Conservation (phyloP, 2,329 filamentous ascomycete genomes). For the Pezicula carpinea region DNA sequence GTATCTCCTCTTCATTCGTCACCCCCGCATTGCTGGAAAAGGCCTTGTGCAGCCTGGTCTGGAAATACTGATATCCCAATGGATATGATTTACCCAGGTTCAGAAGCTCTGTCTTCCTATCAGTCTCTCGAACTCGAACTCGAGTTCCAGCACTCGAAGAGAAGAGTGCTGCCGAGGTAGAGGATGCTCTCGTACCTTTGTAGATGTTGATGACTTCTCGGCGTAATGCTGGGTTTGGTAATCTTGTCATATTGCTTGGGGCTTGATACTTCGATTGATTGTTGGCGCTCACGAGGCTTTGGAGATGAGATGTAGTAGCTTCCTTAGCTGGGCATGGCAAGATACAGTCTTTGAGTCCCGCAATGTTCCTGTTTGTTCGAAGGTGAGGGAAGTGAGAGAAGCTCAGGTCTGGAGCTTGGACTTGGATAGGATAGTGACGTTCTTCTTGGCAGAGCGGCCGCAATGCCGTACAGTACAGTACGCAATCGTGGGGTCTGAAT, state of each 20-base stretch:
- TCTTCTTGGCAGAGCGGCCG: neutral
- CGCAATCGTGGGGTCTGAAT: too few relatives aligned
- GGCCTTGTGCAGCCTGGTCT: conserved; percentile 74
- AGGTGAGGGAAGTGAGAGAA: too few relatives aligned
- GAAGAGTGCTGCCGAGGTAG: too few relatives aligned
- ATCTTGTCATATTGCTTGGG: neutral
- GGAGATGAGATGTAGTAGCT: too few relatives aligned
- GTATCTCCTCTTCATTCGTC: conserved; percentile 70
- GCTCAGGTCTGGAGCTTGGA: too few relatives aligned
- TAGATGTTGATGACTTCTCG: conserved; percentile 80
- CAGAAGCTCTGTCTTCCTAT: conserved; percentile 63
- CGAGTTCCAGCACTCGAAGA: neutral
- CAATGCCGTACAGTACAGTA: too few relatives aligned
- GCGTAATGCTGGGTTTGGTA: conserved; percentile 46
- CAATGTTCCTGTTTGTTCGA: too few relatives aligned
- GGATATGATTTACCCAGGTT: conserved; percentile 84
- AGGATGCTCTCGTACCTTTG: conserved; percentile 57
- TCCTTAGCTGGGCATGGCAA: too few relatives aligned
- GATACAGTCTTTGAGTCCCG: too few relatives aligned
- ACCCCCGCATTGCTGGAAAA: conserved; percentile 73
- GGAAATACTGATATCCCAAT: conserved; percentile 77
- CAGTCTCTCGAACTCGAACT: neutral
- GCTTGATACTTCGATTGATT: too few relatives aligned
- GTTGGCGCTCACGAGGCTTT: too few relatives aligned
- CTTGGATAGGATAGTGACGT: too few relatives aligned